Conservation (phyloP, 2,329 filamentous ascomycete species). For the Aspergillus aculeatinus region DNA sequence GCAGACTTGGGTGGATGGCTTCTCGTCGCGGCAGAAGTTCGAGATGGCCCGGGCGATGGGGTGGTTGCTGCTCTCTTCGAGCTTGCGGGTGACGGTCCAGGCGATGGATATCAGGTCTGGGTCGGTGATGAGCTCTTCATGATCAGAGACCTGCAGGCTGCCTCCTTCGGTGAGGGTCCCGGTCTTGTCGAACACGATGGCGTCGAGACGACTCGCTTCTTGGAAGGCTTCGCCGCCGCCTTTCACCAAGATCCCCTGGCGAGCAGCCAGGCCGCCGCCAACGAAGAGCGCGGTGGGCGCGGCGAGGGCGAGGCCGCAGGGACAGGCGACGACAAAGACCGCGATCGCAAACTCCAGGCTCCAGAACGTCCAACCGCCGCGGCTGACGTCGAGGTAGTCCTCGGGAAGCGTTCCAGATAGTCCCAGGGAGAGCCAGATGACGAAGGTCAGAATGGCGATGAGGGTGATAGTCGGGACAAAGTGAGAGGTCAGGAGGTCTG, state of each 20-base stretch:
- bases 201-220: conserved; percentile 74
- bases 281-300: conserved; percentile 85
- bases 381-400: conserved; percentile 51
- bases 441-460: conserved; percentile 48
- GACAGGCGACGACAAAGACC: conserved; percentile 83
- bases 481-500: conserved; percentile 49
- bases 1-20: conserved; percentile 26
- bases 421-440: conserved; percentile 49
- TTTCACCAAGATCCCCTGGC: conserved; percentile 77
- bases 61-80: conserved; percentile 62
- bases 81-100: conserved; percentile 47
- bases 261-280: conserved; percentile 74
- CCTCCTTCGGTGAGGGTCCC: conserved; percentile 72
- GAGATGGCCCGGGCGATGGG: conserved; percentile 59
- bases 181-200: conserved; percentile 86
- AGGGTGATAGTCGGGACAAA: conserved; percentile 52
- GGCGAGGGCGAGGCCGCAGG: conserved; percentile 80
- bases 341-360: conserved; percentile 70
- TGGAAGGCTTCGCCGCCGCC: conserved; percentile 84
- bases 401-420: conserved; percentile 44
- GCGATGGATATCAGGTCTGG: conserved; percentile 38
- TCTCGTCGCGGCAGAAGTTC: conserved; percentile 45
- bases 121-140: conserved; percentile 42
- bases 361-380: conserved; percentile 54
- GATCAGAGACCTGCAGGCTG: conserved; percentile 56